Percentiles rank a stretch among this genome's conserved stretches.
Evolutionary conservation across 805 yeast species (phyloP).

Genomic region (Metschnikowia orientalis): DNA sequence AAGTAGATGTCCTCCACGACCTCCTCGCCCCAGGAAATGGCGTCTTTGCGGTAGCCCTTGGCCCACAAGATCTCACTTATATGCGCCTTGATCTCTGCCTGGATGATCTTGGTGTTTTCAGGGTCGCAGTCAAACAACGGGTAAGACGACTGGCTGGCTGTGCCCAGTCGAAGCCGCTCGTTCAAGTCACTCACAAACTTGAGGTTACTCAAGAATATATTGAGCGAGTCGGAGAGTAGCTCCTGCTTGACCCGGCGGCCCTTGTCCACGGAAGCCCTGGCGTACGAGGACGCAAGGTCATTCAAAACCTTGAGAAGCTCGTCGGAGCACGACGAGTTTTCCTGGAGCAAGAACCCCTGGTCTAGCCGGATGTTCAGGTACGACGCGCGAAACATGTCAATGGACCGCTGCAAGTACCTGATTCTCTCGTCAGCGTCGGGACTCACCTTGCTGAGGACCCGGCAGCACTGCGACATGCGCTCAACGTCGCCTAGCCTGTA

Average conservation of each 20-base stretch:
- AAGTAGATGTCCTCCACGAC: conserved; percentile 34
- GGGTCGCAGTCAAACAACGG: conserved; percentile 36
- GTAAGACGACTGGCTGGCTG: conserved; percentile 24
- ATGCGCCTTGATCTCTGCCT: conserved; percentile 35
- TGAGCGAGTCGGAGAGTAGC: conserved; percentile 25
- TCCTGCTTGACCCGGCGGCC: conserved; percentile 12
- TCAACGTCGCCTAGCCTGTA: conserved; percentile 39
- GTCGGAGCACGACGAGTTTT: conserved; percentile 30
- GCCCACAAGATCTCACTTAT: conserved; percentile 41
- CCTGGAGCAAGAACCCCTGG: conserved; percentile 24
- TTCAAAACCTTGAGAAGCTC: conserved; percentile 33
- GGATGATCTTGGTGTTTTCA: conserved; percentile 25
- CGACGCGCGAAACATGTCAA: conserved; percentile 30
- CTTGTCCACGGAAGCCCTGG: conserved; percentile 10
- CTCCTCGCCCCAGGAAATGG: conserved; percentile 41
- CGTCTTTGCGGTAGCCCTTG: conserved; percentile 33
- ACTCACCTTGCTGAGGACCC: conserved; percentile 29
- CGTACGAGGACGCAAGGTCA: conserved; percentile 31
- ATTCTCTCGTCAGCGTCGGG: conserved; percentile 19
- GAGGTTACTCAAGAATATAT: conserved; percentile 36
- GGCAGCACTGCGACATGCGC: conserved; percentile 36
- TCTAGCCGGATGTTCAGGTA: conserved; percentile 25
- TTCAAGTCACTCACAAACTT: conserved; percentile 21
- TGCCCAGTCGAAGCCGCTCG: conserved; percentile 16
- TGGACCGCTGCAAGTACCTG: conserved; percentile 27